Percentiles rank a stretch among this genome's conserved stretches.
phyloP scores from a whole-genome alignment of 2,329 filamentous ascomycete species.

The Pyrenophora seminiperda region DNA sequence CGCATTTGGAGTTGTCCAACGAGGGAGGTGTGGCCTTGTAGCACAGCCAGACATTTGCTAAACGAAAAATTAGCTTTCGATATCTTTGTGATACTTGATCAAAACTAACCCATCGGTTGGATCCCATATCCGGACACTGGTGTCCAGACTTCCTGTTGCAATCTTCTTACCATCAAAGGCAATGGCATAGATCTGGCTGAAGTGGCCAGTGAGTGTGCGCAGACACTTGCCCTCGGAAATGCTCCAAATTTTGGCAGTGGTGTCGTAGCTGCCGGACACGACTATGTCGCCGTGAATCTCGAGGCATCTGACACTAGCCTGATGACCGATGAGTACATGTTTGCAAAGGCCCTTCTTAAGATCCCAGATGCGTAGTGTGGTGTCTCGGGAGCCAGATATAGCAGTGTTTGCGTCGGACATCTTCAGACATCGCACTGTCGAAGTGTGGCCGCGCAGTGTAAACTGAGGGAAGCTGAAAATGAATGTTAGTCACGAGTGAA shows the following conservation, averaged over 20 bases:
- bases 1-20: slow-evolving; percentile 97
- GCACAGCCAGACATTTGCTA: slow-evolving; percentile 78
- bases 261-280: slow-evolving; percentile 98
- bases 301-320: slow-evolving; percentile 91
- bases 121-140: slow-evolving; percentile 97
- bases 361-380: slow-evolving; percentile 94
- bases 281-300: slow-evolving; percentile 96
- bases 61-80: slow-evolving; percentile 17
- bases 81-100: slow-evolving; percentile 21
- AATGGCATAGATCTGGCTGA: slow-evolving; percentile 98
- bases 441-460: slow-evolving; percentile 90
- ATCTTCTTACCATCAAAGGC: slow-evolving; percentile 94
- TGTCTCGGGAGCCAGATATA: slow-evolving; percentile 95
- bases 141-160: slow-evolving; percentile 94
- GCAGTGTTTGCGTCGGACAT: slow-evolving; percentile 95
- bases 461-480: slow-evolving; percentile 35
- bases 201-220: slow-evolving; percentile 88
- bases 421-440: slow-evolving; percentile 93
- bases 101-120: slow-evolving; percentile 75
- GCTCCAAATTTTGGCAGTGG: slow-evolving; percentile 95
- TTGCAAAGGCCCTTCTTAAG: slow-evolving; percentile 84
- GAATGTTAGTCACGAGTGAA: slow-evolving; percentile 15
- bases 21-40: slow-evolving; percentile 95
- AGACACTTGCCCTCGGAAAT: slow-evolving; percentile 94
- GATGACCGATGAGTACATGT: slow-evolving; percentile 91